These are phyloP conservation scores for Aegilops speltoides DNA, from an alignment of 176 grass and related monocot genomes.

Conservation along the genomic window DNA sequence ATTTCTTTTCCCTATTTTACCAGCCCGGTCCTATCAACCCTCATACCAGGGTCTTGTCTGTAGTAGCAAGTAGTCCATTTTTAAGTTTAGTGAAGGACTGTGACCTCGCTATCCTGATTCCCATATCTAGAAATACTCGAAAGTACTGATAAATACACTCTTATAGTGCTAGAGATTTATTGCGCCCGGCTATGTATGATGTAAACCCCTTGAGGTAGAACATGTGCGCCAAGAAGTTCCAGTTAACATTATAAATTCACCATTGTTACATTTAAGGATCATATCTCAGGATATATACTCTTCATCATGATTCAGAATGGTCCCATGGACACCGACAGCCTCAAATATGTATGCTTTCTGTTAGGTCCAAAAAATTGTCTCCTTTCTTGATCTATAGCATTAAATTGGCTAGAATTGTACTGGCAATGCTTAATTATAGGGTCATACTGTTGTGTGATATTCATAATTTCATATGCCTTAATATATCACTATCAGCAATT, in stretches of 20 bases:
- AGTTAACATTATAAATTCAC: not conserved
- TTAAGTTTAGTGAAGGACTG: not conserved
- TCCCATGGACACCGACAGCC: not conserved
- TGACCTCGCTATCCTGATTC: not conserved
- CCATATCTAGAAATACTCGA: not conserved
- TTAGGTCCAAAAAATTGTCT: not conserved
- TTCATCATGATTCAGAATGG: slow-evolving; percentile 8
- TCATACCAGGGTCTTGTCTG: not conserved
- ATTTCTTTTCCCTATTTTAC: not conserved
- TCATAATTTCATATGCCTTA: not conserved
- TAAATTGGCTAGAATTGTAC: not conserved
- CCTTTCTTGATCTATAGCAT: not conserved
- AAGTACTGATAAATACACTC: not conserved
- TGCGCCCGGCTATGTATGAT: not conserved
- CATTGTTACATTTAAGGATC: not conserved
- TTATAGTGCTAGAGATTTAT: not conserved
- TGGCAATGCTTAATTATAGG: not conserved
- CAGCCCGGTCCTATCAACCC: not conserved
- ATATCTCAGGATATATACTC: not conserved
- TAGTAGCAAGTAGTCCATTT: not conserved
- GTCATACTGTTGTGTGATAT: not conserved
- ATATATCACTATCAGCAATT: slow-evolving; percentile 7
- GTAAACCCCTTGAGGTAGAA: not conserved
- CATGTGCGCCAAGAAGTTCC: not conserved
- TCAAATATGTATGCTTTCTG: slow-evolving; percentile 15